Evolutionary conservation across 805 yeast genomes (phyloP).

Genomic region (Starmerella apis): DNA sequence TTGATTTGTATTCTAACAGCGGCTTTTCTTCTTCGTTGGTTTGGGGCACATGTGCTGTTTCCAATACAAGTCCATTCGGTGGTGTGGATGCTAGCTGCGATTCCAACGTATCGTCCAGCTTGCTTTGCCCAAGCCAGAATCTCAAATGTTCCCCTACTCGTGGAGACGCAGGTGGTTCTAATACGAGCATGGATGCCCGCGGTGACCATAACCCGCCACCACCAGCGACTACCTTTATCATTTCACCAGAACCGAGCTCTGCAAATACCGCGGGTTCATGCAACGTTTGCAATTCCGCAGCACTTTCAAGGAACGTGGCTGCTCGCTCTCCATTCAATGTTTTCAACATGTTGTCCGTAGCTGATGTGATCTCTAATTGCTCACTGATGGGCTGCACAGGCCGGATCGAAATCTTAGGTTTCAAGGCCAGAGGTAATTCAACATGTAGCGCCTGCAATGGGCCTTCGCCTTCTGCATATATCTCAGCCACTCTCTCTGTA

Average conservation of each 20-base stretch:
- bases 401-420: constrained; percentile 9
- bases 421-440: constrained; percentile 12
- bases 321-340: constrained; percentile 47
- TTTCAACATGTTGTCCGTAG: constrained; percentile 51
- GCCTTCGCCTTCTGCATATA: constrained; percentile 12
- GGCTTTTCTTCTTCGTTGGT: constrained; percentile 20
- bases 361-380: constrained; percentile 38
- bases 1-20: constrained; percentile 15
- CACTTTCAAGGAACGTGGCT: constrained; percentile 41
- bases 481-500: constrained; percentile 24
- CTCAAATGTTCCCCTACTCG: constrained; percentile 39
- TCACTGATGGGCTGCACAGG: constrained; percentile 21
- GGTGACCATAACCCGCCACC: constrained; percentile 76
- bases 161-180: constrained; percentile 47
- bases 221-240: constrained; percentile 54
- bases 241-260: constrained; percentile 25
- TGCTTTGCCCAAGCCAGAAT: constrained; percentile 30
- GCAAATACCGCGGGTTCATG: constrained; percentile 25
- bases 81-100: constrained; percentile 18
- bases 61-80: constrained; percentile 22
- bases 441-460: constrained; percentile 22
- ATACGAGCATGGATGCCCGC: constrained; percentile 52
- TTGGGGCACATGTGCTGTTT: constrained; percentile 28
- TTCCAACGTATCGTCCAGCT: constrained; percentile 19
- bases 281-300: constrained; percentile 19